Percentiles rank a stretch among this genome's conserved stretches.
These are phyloP conservation scores for Mycena metata DNA, from an alignment of 768 basidiomycete species.

Conservation along the genomic window DNA sequence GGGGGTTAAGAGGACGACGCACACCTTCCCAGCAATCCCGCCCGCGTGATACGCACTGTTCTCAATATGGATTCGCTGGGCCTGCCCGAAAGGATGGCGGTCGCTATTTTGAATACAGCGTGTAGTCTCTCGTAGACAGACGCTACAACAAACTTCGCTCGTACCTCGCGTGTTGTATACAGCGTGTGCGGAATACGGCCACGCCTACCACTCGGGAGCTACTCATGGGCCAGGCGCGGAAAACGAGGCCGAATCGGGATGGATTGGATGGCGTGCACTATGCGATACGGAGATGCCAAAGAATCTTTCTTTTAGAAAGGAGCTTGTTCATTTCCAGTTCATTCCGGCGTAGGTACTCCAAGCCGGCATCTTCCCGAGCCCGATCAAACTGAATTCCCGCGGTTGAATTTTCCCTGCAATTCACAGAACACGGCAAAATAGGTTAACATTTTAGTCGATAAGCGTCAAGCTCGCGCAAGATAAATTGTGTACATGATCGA, in stretches of 20 bases:
- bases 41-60: constrained; percentile 11
- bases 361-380: too few relatives aligned
- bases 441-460: not conserved
- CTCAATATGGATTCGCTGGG: constrained; percentile 34
- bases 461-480: constrained; percentile 12
- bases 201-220: constrained; percentile 43
- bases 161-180: too few relatives aligned
- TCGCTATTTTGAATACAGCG: constrained; percentile 35
- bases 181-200: too few relatives aligned
- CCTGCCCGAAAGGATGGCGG: constrained; percentile 37
- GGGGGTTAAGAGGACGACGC: constrained; percentile 35
- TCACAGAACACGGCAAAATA: not conserved
- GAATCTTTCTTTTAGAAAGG: not conserved
- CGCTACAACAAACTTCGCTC: too few relatives aligned
- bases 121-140: too few relatives aligned
- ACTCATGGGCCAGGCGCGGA: constrained; percentile 31
- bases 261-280: constrained; percentile 10
- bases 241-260: constrained; percentile 20
- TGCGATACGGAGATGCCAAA: constrained; percentile 15
- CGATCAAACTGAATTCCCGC: constrained; percentile 2
- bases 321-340: not conserved
- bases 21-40: constrained; percentile 31
- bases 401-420: not conserved
- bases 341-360: too few relatives aligned
- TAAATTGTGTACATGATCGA: not conserved